phyloP scores from a whole-genome alignment of 495 filamentous ascomycete genomes.

The Achaetomiella virescens region DNA sequence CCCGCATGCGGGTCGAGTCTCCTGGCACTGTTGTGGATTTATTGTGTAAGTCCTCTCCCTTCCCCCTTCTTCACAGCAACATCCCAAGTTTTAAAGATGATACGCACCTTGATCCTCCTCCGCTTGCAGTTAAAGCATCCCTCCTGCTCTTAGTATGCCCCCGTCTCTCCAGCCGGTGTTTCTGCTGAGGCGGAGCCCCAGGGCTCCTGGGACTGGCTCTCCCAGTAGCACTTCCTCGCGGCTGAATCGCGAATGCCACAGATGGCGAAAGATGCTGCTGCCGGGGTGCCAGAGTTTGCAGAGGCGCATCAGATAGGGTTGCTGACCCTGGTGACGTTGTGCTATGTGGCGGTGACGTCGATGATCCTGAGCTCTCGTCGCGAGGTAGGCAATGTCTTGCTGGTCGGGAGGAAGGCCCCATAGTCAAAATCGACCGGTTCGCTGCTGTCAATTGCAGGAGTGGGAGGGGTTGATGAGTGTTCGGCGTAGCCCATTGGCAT shows the following conservation, averaged over 20 bases:
- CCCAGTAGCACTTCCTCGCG: neutral
- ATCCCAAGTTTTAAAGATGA: neutral
- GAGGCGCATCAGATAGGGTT: neutral
- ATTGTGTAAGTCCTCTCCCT: slow-evolving; percentile 3
- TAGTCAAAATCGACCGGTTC: slow-evolving; percentile 24
- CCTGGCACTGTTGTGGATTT: slow-evolving; percentile 44
- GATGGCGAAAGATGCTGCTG: neutral
- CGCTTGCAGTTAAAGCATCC: slow-evolving; percentile 62
- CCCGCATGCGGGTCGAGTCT: slow-evolving; percentile 50
- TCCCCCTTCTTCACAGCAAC: neutral
- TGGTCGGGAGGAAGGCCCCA: slow-evolving; percentile 21
- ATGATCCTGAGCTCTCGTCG: slow-evolving; percentile 23
- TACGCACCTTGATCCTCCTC: slow-evolving; percentile 52
- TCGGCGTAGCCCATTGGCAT: slow-evolving; percentile 4
- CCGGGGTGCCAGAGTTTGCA: neutral
- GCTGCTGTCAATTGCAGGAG: slow-evolving; percentile 16
- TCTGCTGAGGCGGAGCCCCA: neutral
- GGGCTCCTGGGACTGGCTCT: neutral
- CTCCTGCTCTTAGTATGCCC: slow-evolving; percentile 56
- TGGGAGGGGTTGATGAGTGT: slow-evolving; percentile 20
- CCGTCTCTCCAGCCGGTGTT: slow-evolving; percentile 35
- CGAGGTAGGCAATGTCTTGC: slow-evolving; percentile 31
- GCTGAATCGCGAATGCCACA: neutral
- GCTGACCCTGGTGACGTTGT: slow-evolving; percentile 9
- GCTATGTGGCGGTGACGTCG: neutral